Conservation (phyloP, 495 filamentous ascomycete species). For the Aspergillus avenaceus region DNA sequence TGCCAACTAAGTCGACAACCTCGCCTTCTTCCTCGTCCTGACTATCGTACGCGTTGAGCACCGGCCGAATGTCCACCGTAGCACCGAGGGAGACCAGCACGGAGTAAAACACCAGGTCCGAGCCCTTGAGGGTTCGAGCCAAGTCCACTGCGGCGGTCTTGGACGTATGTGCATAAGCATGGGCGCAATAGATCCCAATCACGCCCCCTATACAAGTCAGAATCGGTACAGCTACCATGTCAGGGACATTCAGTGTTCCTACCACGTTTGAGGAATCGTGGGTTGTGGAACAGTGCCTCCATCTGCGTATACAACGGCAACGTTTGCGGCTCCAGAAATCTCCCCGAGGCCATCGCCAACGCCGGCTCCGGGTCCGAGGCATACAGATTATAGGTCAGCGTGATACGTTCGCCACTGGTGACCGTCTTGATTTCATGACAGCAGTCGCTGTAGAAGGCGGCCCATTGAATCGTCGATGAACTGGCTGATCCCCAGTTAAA, state of each 20-base stretch:
- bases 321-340: slow-evolving; percentile 2
- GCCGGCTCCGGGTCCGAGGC: slow-evolving; percentile 13
- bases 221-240: background rate
- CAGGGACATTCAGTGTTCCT: slow-evolving; percentile 6
- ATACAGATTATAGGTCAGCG: slow-evolving; percentile 58
- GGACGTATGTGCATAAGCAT: slow-evolving; percentile 13
- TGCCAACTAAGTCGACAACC: too few relatives aligned
- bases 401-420: slow-evolving; percentile 48
- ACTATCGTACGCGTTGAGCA: too few relatives aligned
- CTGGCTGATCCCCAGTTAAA: slow-evolving; percentile 40
- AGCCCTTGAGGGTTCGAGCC: slow-evolving; percentile 32
- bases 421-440: slow-evolving; percentile 57
- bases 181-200: slow-evolving; percentile 11
- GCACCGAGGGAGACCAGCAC: too few relatives aligned
- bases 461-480: slow-evolving; percentile 43
- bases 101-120: slow-evolving; percentile 20
- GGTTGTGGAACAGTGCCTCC: background rate
- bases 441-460: slow-evolving; percentile 59
- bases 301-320: slow-evolving; percentile 1
- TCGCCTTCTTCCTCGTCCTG: too few relatives aligned
- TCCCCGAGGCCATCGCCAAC: too few relatives aligned
- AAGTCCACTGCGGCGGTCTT: slow-evolving; percentile 60
- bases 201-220: slow-evolving; percentile 16
- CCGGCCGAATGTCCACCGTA: too few relatives aligned
- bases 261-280: too few relatives aligned